phyloP scores from a whole-genome alignment of 495 filamentous ascomycete genomes.

The Aspergillus ostianus region DNA sequence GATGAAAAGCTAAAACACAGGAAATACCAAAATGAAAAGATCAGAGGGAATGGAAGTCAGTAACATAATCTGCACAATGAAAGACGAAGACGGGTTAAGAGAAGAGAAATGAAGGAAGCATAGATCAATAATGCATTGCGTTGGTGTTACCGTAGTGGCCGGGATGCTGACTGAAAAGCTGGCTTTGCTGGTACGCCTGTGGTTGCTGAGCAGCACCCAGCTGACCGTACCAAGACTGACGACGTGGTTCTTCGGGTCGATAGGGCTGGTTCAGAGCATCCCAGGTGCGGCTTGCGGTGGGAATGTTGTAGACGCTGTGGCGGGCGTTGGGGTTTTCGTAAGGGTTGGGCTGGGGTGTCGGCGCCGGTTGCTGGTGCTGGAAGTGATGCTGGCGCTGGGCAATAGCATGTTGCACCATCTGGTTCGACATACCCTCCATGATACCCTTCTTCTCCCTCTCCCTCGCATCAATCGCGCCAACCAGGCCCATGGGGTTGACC shows the following conservation, averaged over 20 bases:
- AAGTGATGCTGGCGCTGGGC: conserved; percentile 65
- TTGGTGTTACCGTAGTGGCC: conserved; percentile 28
- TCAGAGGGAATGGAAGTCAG: conserved; percentile 8
- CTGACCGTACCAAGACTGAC: conserved; percentile 43
- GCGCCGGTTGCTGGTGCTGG: conserved; percentile 31
- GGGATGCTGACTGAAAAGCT: conserved; percentile 26
- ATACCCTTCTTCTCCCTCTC: conserved; percentile 73
- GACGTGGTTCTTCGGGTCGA: conserved; percentile 36
- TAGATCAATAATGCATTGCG: conserved; percentile 21
- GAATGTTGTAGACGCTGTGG: conserved; percentile 38
- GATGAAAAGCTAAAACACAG: conserved; percentile 10
- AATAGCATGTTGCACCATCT: conserved; percentile 78
- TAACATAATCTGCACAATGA: background rate
- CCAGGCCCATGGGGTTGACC: conserved; percentile 58
- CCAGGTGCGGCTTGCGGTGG: conserved; percentile 42
- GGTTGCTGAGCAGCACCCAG: conserved; percentile 21
- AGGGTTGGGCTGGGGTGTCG: conserved; percentile 10
- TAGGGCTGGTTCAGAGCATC: conserved; percentile 40
- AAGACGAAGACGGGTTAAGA: background rate
- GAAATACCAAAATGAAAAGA: conserved; percentile 6
- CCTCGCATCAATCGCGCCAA: conserved; percentile 73
- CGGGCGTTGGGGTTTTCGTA: conserved; percentile 13
- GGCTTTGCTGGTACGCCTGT: conserved; percentile 30
- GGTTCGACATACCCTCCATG: conserved; percentile 66
- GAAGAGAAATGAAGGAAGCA: background rate